phyloP scores from a whole-genome alignment of 805 yeast genomes.

The Barnettozyma salicaria region DNA sequence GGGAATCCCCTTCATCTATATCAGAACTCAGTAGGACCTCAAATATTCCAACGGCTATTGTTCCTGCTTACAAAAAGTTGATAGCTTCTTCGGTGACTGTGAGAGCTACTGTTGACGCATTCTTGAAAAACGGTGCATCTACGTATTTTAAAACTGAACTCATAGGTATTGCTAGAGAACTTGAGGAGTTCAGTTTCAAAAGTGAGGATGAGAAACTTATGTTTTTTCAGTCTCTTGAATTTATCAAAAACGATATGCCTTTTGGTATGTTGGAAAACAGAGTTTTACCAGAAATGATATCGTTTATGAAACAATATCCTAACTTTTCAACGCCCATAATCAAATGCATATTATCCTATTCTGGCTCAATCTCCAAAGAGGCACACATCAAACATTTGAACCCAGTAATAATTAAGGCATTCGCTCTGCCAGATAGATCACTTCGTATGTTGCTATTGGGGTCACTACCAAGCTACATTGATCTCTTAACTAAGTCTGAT shows the following conservation, averaged over 20 bases:
- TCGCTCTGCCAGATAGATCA: constrained; percentile 65
- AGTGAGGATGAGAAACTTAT: constrained; percentile 47
- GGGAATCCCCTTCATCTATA: constrained; percentile 8
- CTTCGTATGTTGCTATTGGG: constrained; percentile 67
- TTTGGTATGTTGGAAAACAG: constrained; percentile 50
- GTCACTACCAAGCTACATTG: constrained; percentile 50
- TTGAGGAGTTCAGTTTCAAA: constrained; percentile 52
- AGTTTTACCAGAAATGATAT: constrained; percentile 64
- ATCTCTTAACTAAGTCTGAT: constrained; percentile 47
- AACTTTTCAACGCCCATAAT: constrained; percentile 27
- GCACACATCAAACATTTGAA: constrained; percentile 40
- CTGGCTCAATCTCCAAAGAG: constrained; percentile 29
- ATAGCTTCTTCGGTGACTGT: constrained; percentile 32
- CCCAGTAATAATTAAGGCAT: constrained; percentile 61
- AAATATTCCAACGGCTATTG: constrained; percentile 34
- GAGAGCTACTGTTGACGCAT: constrained; percentile 31
- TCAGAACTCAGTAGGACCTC: constrained; percentile 5
- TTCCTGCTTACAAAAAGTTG: constrained; percentile 35
- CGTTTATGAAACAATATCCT: constrained; percentile 32
- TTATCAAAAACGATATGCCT: constrained; percentile 35
- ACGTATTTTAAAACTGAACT: constrained; percentile 37
- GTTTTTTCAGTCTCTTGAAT: constrained; percentile 34
- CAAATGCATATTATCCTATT: constrained; percentile 27
- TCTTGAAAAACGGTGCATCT: constrained; percentile 23
- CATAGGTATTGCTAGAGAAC: constrained; percentile 44